These are phyloP conservation scores for Gossypium schwendimanii DNA, from an alignment of 441 rosid genomes.

Conservation along the genomic window DNA sequence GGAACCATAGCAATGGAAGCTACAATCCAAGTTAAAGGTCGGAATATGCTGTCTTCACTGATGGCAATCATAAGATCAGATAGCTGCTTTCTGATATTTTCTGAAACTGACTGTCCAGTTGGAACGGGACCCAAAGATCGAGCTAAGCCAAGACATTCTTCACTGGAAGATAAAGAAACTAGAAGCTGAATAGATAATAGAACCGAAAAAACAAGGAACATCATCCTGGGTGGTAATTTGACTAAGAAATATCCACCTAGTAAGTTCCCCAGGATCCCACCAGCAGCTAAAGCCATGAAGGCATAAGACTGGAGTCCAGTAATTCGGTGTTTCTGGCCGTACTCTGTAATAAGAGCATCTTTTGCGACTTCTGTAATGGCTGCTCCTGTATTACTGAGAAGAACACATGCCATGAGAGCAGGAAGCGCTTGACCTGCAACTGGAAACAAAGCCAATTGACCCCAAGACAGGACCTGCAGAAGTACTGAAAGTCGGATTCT, in stretches of 20 bases:
- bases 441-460: constrained; percentile 48
- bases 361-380: constrained; percentile 72
- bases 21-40: constrained; percentile 59
- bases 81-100: constrained; percentile 39
- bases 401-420: constrained; percentile 46
- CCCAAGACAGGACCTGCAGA: constrained; percentile 75
- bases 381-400: constrained; percentile 73
- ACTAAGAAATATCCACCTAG: constrained; percentile 58
- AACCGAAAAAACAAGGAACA: constrained; percentile 47
- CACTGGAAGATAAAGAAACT: constrained; percentile 36
- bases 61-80: constrained; percentile 46
- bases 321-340: constrained; percentile 43
- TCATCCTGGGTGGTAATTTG: constrained; percentile 34
- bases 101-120: constrained; percentile 28
- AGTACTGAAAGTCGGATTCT: constrained; percentile 34
- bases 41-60: constrained; percentile 36
- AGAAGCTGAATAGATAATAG: constrained; percentile 49
- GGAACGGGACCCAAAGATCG: constrained; percentile 18
- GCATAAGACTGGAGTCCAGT: constrained; percentile 68
- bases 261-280: constrained; percentile 67
- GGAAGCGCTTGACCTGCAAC: constrained; percentile 54
- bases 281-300: constrained; percentile 70
- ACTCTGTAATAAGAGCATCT: constrained; percentile 83
- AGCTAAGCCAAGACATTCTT: constrained; percentile 47
- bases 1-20: constrained; percentile 61